Evolutionary conservation across 345 rosid species (phyloP).

Genomic region (Lumnitzera littorea): DNA sequence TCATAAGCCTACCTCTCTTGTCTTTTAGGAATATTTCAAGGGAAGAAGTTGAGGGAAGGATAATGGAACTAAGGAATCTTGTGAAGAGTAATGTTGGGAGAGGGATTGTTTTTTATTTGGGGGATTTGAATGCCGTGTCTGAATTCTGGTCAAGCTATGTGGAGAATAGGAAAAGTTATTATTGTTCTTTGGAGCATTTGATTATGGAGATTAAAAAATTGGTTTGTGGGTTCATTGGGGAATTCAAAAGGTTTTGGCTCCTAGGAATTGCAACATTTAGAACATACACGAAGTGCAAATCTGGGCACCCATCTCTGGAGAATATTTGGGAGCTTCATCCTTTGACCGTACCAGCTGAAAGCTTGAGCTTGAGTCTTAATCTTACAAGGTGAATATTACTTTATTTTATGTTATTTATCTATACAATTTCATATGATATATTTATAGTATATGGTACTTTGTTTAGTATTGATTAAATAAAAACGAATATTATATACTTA

Average conservation of each 20-base stretch:
- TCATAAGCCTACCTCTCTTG: conserved; percentile 46
- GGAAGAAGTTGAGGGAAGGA: conserved; percentile 51
- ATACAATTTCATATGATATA: too few relatives aligned
- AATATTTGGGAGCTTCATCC: conserved; percentile 55
- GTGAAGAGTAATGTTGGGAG: conserved; percentile 33
- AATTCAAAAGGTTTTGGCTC: conserved; percentile 32
- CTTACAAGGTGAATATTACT: conserved; percentile 36
- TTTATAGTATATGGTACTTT: too few relatives aligned
- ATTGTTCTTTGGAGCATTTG: conserved; percentile 36
- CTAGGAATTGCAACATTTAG: conserved; percentile 46
- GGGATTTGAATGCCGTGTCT: conserved; percentile 52
- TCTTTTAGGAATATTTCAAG: conserved; percentile 37
- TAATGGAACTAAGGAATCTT: conserved; percentile 41
- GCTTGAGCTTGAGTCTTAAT: conserved; percentile 53
- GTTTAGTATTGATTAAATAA: too few relatives aligned
- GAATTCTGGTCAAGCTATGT: conserved; percentile 51
- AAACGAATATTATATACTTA: too few relatives aligned
- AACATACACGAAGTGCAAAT: conserved; percentile 50
- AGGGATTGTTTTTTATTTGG: conserved; percentile 50
- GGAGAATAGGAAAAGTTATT: conserved; percentile 37
- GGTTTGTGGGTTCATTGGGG: conserved; percentile 31
- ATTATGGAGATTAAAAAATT: conserved; percentile 49
- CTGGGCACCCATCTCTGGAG: conserved; percentile 56
- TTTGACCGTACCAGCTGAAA: conserved; percentile 38
- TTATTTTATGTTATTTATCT: background rate